A percentile compares a stretch with the other conserved stretches of the same genome.
Conservation (phyloP, 2,329 filamentous ascomycete genomes). For the Aspergillus pseudoterreus region DNA sequence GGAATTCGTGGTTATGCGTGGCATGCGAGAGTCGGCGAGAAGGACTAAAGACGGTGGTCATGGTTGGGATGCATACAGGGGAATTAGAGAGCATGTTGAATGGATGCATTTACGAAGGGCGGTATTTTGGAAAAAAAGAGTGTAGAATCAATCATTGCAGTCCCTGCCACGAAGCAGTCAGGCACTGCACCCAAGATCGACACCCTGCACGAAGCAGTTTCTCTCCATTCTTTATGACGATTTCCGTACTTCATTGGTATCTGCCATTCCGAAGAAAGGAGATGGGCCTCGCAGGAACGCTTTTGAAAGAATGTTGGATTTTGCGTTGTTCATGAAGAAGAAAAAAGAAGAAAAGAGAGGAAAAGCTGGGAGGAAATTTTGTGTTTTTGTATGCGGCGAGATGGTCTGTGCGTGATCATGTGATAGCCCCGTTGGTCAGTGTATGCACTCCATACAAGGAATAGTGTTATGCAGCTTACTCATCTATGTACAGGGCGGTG, state of each 20-base stretch:
- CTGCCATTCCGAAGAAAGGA: conserved; percentile 24
- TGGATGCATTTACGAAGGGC: neutral
- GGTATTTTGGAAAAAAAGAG: conserved; percentile 1
- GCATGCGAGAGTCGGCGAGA: neutral
- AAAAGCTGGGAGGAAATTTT: conserved; percentile 16
- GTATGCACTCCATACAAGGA: too few species aligned
- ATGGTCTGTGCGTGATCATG: conserved; percentile 13
- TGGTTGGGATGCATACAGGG: too few species aligned
- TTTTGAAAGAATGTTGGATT: conserved; percentile 53
- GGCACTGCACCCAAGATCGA: conserved; percentile 59
- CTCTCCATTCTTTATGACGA: conserved; percentile 57
- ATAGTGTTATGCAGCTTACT: too few species aligned
- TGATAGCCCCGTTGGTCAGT: too few species aligned
- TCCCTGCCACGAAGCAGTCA: conserved; percentile 48
- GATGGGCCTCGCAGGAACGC: conserved; percentile 53
- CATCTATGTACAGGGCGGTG: too few species aligned
- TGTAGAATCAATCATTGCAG: conserved; percentile 60
- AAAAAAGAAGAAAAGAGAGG: conserved; percentile 31
- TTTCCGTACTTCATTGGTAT: conserved; percentile 55
- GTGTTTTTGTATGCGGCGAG: neutral
- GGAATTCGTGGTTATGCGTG: neutral
- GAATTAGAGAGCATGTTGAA: neutral
- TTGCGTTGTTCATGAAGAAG: conserved; percentile 56
- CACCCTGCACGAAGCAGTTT: conserved; percentile 36
- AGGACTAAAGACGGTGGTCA: too few species aligned